A percentile compares a stretch with the other conserved stretches of the same genome.
phyloP scores from a whole-genome alignment of 352 stramenopile genomes.

The Phytophthora quininea region DNA sequence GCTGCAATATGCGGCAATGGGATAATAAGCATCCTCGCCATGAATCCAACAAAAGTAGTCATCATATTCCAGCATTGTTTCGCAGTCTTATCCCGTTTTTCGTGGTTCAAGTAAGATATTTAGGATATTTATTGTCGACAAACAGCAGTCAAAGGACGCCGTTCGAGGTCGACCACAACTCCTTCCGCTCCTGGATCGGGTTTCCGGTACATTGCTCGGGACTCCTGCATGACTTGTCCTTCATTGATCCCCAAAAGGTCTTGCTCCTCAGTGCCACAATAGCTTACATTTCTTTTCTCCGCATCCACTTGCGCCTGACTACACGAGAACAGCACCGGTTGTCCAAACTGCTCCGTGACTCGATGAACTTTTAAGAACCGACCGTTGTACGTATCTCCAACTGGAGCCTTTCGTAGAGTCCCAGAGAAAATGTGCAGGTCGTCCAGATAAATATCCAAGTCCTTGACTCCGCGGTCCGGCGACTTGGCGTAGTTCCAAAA shows the following conservation, averaged over 20 bases:
- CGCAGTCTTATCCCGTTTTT: no score
- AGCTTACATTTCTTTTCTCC: conserved; percentile 70
- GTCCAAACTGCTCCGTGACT: conserved; percentile 71
- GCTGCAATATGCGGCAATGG: no score
- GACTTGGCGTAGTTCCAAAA: conserved; percentile 92
- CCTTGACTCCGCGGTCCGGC: conserved; percentile 77
- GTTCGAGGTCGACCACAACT: conserved; percentile 71
- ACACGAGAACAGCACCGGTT: conserved; percentile 82
- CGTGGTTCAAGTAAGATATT: no score
- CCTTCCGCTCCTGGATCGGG: conserved; percentile 78
- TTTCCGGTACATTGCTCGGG: conserved; percentile 78
- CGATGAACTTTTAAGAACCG: conserved; percentile 46
- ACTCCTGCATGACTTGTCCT: conserved; percentile 85
- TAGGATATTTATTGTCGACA: conserved; percentile 46
- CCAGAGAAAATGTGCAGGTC: conserved; percentile 84
- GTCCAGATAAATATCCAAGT: conserved; percentile 88
- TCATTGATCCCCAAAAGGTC: conserved; percentile 92
- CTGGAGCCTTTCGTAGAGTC: conserved; percentile 53
- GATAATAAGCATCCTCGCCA: no score
- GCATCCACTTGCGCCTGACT: conserved; percentile 67
- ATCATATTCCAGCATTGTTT: no score
- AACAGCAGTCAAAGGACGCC: conserved; percentile 71
- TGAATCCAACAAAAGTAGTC: no score
- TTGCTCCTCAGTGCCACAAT: conserved; percentile 82
- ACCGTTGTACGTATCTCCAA: conserved; percentile 27